Base-by-base conservation (phyloP, 345 rosid genomes). In the Cochlearia excelsa region DNA sequence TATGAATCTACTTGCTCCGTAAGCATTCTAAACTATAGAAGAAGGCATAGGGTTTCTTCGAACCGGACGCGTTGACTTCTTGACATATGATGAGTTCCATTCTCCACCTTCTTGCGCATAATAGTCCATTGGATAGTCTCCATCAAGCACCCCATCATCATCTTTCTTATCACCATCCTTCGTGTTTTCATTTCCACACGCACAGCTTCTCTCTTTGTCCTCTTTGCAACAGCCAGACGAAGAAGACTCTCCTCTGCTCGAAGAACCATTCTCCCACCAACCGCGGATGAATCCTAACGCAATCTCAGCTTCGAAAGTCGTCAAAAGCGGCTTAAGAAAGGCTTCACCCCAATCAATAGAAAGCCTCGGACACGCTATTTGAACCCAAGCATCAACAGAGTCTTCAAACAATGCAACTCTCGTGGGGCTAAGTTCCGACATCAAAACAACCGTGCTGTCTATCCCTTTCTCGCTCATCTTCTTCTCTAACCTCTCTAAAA, bases 301-400 rank as follows among this genome's bases (percentile, higher is more conserved):
- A 57, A 88, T 85, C 80, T 93, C 97, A 1, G 95, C 97, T 71
- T 93, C 99, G 41, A 83, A 93, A 3, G 97, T 79, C 0, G 99
- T 89, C 48, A 93, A 54, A 5, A 89, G 73, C 1, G 97, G 97
- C 69, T 80, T 93, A 44, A 39, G 63, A 80, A 92, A 92, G 0
- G 97, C 91, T 51, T 86, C 95, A 3, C 97, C 99, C 99, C 99
- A 87, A 63, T 93, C 99, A 58, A 93, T 93, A 0, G 97, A 89
- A 41, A 93, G 85, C 53, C 95, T 71, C 0, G 99, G 99, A 45
- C 99, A 93, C 1, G 97, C 99, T 40, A 87, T 85, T 65, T 93
- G 99, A 43, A 93, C 78, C 92, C 99, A 93, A 65, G 97, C 92
- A 79, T 93, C 95, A 9, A 89, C 75, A 1, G 83, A 75, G 57